Percentiles rank a stretch among this genome's conserved stretches.
Evolutionary conservation across 164 flowering plant species (phyloP).

Genomic region (Houttuynia cordata): DNA sequence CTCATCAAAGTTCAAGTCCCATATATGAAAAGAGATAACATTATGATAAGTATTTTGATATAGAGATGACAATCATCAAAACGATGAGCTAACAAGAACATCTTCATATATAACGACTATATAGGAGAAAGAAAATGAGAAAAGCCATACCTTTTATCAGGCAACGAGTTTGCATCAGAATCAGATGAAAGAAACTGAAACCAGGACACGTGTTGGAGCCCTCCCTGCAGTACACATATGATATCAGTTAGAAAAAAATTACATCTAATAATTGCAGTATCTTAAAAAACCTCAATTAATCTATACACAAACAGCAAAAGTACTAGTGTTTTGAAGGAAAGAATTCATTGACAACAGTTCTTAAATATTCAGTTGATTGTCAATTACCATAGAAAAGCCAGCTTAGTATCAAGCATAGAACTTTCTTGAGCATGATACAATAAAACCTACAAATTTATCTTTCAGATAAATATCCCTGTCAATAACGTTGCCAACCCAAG

Average conservation of each 20-base stretch:
- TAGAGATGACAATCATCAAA: neutral
- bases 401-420: too few species aligned
- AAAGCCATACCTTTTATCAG: conserved; percentile 57
- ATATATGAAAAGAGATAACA: neutral
- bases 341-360: too few species aligned
- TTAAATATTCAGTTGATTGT: too few species aligned
- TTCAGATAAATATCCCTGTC: too few species aligned
- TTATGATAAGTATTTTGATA: neutral
- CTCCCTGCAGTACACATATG: conserved; percentile 42
- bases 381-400: too few species aligned
- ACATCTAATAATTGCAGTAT: neutral
- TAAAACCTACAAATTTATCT: too few species aligned
- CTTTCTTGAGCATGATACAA: too few species aligned
- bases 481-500: too few species aligned
- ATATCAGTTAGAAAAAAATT: too few species aligned
- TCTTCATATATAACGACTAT: neutral
- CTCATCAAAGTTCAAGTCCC: neutral
- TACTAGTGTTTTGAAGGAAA: too few species aligned
- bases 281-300: neutral
- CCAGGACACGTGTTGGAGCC: conserved; percentile 90
- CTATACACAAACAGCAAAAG: too few species aligned
- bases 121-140: neutral
- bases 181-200: conserved; percentile 90
- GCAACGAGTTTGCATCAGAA: conserved; percentile 37
- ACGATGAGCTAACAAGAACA: neutral